Conservation (phyloP, 2,329 filamentous ascomycete genomes). For the Curvularia spicifera region DNA sequence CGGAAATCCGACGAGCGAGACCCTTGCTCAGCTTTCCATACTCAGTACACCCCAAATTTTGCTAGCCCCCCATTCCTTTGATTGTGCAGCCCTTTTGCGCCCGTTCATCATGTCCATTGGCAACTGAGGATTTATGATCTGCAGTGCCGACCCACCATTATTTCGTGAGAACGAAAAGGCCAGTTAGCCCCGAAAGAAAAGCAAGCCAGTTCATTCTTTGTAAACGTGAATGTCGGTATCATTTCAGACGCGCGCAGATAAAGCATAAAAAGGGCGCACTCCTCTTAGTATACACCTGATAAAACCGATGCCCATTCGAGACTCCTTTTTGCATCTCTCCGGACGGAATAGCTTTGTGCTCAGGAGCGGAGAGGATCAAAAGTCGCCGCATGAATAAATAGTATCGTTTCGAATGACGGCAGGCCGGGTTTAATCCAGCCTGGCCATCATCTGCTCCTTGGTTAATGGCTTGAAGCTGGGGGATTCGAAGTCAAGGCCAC, state of each 20-base stretch:
- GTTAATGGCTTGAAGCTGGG: constrained; percentile 83
- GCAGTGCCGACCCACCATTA: constrained; percentile 38
- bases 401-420: constrained; percentile 50
- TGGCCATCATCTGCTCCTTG: constrained; percentile 97
- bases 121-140: constrained; percentile 44
- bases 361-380: constrained; percentile 41
- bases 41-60: constrained; percentile 41
- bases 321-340: constrained; percentile 46
- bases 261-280: constrained; percentile 45
- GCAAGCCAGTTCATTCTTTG: constrained; percentile 45
- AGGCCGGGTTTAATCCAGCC: constrained; percentile 72
- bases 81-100: constrained; percentile 38
- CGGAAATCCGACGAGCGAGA: constrained; percentile 30
- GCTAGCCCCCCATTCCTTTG: constrained; percentile 36
- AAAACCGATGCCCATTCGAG: constrained; percentile 46
- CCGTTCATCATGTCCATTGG: constrained; percentile 37
- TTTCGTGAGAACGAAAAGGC: constrained; percentile 37
- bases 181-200: constrained; percentile 40
- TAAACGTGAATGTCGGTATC: constrained; percentile 46
- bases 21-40: constrained; percentile 39
- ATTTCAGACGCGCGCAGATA: constrained; percentile 50
- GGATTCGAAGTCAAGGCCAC: constrained; percentile 84
- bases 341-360: constrained; percentile 41
- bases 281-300: constrained; percentile 43
- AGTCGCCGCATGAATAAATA: constrained; percentile 48